These are phyloP conservation scores for Daphne laureola DNA, from an alignment of 441 rosid genomes.

Conservation along the genomic window DNA sequence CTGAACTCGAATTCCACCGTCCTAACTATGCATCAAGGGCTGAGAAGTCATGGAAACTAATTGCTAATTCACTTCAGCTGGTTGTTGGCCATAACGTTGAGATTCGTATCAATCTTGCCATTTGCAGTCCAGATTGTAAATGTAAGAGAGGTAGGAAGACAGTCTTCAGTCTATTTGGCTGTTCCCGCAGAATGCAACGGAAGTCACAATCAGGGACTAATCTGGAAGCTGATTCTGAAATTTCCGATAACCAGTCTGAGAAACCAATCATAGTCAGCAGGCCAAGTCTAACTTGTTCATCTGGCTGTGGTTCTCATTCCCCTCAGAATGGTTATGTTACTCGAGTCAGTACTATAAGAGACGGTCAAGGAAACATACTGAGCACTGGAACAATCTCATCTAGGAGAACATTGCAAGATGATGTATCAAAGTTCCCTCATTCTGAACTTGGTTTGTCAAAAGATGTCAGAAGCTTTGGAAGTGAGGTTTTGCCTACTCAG, in stretches of 20 bases:
- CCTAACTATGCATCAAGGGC: conserved; percentile 58
- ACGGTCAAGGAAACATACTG: conserved; percentile 64
- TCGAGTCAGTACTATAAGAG: conserved; percentile 46
- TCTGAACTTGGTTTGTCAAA: conserved; percentile 21
- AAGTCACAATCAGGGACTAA: conserved; percentile 34
- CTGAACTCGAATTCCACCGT: conserved; percentile 62
- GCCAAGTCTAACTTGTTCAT: conserved; percentile 23
- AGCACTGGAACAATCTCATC: conserved; percentile 39
- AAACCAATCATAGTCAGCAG: conserved; percentile 28
- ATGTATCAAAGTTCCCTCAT: conserved; percentile 17
- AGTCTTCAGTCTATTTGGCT: conserved; percentile 59
- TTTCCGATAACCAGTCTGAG: conserved; percentile 34
- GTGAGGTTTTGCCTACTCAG: conserved; percentile 14
- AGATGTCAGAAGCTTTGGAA: conserved; percentile 16
- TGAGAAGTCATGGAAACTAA: conserved; percentile 91
- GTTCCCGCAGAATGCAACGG: conserved; percentile 58
- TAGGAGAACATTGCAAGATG: conserved; percentile 29
- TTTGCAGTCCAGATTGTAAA: conserved; percentile 40
- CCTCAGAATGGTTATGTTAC: conserved; percentile 22
- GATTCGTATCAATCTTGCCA: conserved; percentile 60
- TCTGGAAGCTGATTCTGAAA: conserved; percentile 33
- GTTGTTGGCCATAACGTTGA: conserved; percentile 82
- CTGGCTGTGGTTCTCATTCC: conserved; percentile 28
- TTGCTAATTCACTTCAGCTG: conserved; percentile 77
- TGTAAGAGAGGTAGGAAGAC: conserved; percentile 40